These are phyloP conservation scores for Pavlovales sp. DNA, from an alignment of 208 protist genomes.

Conservation along the genomic window DNA sequence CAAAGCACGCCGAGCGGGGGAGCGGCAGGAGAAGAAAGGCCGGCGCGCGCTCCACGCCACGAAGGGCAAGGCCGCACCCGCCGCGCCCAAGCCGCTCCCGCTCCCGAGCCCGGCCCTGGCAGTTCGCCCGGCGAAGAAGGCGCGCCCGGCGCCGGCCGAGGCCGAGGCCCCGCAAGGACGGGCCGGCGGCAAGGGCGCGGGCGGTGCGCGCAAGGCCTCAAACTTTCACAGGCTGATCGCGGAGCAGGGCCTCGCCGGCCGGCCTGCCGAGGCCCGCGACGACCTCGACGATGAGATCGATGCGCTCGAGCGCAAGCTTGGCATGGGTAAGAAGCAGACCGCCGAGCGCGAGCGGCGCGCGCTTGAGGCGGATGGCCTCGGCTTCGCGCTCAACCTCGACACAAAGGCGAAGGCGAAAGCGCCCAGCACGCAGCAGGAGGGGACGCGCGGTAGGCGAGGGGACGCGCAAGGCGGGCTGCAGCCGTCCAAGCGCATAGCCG, in stretches of 20 bases:
- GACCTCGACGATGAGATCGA: constrained; percentile 11
- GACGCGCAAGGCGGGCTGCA: background rate
- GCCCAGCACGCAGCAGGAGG: background rate
- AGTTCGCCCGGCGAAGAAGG: background rate
- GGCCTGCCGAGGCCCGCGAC: background rate
- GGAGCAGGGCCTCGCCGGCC: background rate
- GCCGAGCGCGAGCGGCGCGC: background rate
- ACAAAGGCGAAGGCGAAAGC: too few species aligned
- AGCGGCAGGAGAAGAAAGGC: background rate
- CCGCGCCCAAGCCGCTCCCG: background rate
- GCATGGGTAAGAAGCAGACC: background rate
- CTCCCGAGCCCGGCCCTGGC: background rate
- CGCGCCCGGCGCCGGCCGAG: background rate
- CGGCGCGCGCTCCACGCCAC: background rate
- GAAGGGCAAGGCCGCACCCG: background rate
- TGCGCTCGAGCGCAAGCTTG: constrained; percentile 11
- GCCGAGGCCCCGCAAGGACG: background rate
- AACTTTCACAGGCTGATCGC: background rate
- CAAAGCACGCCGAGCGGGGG: background rate
- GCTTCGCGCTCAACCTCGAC: background rate
- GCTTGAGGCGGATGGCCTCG: constrained; percentile 5
- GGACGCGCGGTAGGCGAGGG: background rate
- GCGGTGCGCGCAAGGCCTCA: background rate
- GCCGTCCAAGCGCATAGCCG: background rate
- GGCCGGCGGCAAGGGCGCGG: background rate